phyloP scores from a whole-genome alignment of 208 protist genomes.

The Crithidia bombi region DNA sequence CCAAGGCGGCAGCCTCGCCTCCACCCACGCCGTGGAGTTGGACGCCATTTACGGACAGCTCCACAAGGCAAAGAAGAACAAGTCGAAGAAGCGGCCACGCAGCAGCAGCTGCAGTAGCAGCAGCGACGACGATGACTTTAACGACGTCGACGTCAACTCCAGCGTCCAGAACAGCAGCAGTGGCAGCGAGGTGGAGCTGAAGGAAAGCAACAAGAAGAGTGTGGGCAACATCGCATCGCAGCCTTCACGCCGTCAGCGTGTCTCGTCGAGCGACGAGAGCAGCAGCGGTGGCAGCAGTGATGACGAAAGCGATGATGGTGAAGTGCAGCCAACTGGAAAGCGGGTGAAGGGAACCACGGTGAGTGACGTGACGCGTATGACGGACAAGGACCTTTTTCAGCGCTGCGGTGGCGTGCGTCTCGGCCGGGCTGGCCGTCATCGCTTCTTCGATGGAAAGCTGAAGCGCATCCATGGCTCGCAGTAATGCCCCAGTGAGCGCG shows the following conservation, averaged over 20 bases:
- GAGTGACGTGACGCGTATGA: constrained; percentile 53
- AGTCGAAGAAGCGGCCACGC: constrained; percentile 3
- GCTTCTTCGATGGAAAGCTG: constrained; percentile 89
- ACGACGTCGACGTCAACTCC: neutral
- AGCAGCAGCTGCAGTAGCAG: constrained; percentile 17
- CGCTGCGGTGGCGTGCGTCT: constrained; percentile 84
- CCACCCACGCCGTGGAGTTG: constrained; percentile 65
- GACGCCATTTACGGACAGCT: constrained; percentile 67
- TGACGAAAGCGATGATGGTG: constrained; percentile 19
- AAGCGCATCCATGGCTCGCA: constrained; percentile 49
- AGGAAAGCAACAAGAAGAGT: neutral
- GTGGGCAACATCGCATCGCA: neutral
- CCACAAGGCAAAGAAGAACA: constrained; percentile 27
- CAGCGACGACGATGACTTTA: neutral
- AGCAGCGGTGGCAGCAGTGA: constrained; percentile 25
- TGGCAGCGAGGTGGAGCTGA: neutral
- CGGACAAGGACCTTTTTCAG: constrained; percentile 71
- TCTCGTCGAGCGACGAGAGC: constrained; percentile 11
- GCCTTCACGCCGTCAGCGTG: neutral
- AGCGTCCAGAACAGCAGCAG: neutral
- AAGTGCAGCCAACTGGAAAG: constrained; percentile 3
- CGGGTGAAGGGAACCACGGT: constrained; percentile 1
- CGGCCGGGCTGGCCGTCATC: constrained; percentile 80
- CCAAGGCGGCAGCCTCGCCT: constrained; percentile 43
- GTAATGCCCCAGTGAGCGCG: neutral